These are phyloP conservation scores for Geotrichum aggregatum DNA, from an alignment of 1,139 yeast species.

Conservation along the genomic window DNA sequence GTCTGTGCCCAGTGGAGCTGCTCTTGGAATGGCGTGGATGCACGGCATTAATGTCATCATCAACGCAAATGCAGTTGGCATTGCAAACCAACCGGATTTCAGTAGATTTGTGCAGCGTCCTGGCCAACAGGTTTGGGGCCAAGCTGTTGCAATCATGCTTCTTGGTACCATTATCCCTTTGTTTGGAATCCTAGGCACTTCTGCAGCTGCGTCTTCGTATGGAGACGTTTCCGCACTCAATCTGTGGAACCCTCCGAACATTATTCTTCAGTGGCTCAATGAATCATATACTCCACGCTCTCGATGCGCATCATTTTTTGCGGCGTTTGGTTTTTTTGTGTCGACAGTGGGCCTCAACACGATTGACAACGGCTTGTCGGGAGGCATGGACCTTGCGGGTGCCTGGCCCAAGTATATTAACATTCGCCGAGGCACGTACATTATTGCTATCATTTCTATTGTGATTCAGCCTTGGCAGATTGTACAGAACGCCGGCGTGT, in stretches of 20 bases:
- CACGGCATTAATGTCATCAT: slow-evolving; percentile 13
- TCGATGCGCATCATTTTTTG: slow-evolving; percentile 43
- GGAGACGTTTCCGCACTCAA: slow-evolving; percentile 29
- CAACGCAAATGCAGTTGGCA: slow-evolving; percentile 23
- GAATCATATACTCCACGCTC: slow-evolving; percentile 36
- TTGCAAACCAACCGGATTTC: slow-evolving; percentile 46
- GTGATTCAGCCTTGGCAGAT: slow-evolving; percentile 43
- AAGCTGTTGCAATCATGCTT: slow-evolving; percentile 31
- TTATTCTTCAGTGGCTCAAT: slow-evolving; percentile 37
- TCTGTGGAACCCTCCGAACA: slow-evolving; percentile 39
- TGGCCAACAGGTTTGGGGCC: slow-evolving; percentile 30
- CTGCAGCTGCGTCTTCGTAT: slow-evolving; percentile 34
- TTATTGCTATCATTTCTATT: slow-evolving; percentile 37
- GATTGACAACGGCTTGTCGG: slow-evolving; percentile 45
- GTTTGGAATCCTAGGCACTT: slow-evolving; percentile 41
- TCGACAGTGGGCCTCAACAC: slow-evolving; percentile 41
- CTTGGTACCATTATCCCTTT: slow-evolving; percentile 42
- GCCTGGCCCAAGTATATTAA: slow-evolving; percentile 46
- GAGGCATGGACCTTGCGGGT: slow-evolving; percentile 46
- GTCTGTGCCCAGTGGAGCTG: slow-evolving; percentile 20
- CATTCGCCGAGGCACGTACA: slow-evolving; percentile 39
- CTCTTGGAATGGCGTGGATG: slow-evolving; percentile 26
- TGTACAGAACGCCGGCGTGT: slow-evolving; percentile 40
- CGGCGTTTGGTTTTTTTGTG: slow-evolving; percentile 37
- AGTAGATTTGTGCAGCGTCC: slow-evolving; percentile 40